Conservation (phyloP, 345 rosid species). For the Iberis pinnata region DNA sequence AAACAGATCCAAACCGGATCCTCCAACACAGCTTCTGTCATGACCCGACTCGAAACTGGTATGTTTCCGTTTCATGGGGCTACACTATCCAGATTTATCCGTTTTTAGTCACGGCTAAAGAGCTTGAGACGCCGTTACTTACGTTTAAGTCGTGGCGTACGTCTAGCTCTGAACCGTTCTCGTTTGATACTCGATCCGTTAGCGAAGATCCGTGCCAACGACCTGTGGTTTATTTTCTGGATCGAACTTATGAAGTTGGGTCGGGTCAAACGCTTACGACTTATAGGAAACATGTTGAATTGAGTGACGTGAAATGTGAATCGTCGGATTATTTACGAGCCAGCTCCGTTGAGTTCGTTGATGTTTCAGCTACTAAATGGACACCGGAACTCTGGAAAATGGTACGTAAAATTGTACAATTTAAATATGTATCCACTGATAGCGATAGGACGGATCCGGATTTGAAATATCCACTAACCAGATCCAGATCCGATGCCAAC, state of each 20-base stretch:
- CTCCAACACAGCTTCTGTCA: conserved; percentile 75
- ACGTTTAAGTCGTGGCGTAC: conserved; percentile 77
- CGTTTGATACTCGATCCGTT: conserved; percentile 60
- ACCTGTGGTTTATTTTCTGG: conserved; percentile 62
- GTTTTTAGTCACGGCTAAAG: conserved; percentile 41
- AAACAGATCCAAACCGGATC: conserved; percentile 55
- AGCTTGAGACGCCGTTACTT: conserved; percentile 48
- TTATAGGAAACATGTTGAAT: conserved; percentile 39
- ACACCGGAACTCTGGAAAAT: conserved; percentile 45
- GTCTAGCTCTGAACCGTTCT: conserved; percentile 54
- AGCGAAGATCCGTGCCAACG: conserved; percentile 46
- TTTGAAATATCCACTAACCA: no score
- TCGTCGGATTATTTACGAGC: conserved; percentile 32
- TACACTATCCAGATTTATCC: conserved; percentile 69
- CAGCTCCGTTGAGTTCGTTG: conserved; percentile 35
- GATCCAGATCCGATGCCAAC: no score
- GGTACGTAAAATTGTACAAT: conserved; percentile 35
- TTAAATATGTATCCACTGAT: no score
- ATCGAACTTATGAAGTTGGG: conserved; percentile 33
- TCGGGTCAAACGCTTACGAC: conserved; percentile 40
- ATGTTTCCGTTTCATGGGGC: conserved; percentile 83
- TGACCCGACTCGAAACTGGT: conserved; percentile 55
- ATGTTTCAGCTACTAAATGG: conserved; percentile 40
- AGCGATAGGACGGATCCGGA: no score
- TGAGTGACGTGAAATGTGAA: conserved; percentile 31